These are phyloP conservation scores for Peronospora belbahrii DNA, from an alignment of 352 stramenopile genomes.

Conservation along the genomic window DNA sequence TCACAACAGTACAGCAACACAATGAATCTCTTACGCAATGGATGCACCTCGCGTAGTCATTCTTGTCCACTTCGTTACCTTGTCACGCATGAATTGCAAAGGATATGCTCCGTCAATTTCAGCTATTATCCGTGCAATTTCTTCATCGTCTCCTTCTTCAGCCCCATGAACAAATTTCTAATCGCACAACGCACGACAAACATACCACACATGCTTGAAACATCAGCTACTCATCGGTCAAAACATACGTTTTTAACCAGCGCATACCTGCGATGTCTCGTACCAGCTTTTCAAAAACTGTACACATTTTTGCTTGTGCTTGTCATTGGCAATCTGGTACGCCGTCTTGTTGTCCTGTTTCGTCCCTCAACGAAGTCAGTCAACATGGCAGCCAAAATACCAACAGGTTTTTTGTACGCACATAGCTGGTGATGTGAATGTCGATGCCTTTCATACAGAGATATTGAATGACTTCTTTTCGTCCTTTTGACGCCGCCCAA, in stretches of 20 bases:
- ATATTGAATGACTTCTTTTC: slow-evolving; percentile 86
- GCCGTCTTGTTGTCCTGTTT: slow-evolving; percentile 82
- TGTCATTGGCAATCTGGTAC: slow-evolving; percentile 85
- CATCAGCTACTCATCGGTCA: neutral
- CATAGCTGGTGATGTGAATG: slow-evolving; percentile 85
- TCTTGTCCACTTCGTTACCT: slow-evolving; percentile 32
- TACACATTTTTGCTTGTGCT: slow-evolving; percentile 82
- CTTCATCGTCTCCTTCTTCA: slow-evolving; percentile 74
- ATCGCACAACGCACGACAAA: neutral
- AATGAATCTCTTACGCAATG: neutral
- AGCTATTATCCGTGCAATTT: slow-evolving; percentile 67
- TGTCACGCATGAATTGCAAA: slow-evolving; percentile 76
- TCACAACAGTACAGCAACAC: neutral
- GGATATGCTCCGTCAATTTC: slow-evolving; percentile 77
- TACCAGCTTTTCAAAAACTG: slow-evolving; percentile 86
- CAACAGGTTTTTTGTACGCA: slow-evolving; percentile 25
- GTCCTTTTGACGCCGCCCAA: slow-evolving; percentile 74
- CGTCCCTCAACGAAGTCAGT: neutral
- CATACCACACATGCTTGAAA: neutral
- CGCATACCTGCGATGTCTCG: slow-evolving; percentile 72
- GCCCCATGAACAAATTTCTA: slow-evolving; percentile 80
- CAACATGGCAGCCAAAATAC: neutral
- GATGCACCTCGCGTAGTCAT: neutral
- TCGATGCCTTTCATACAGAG: slow-evolving; percentile 85
- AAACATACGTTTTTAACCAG: neutral